These are phyloP conservation scores for Fomitopsis pulvina DNA, from an alignment of 768 basidiomycete genomes.

Conservation along the genomic window DNA sequence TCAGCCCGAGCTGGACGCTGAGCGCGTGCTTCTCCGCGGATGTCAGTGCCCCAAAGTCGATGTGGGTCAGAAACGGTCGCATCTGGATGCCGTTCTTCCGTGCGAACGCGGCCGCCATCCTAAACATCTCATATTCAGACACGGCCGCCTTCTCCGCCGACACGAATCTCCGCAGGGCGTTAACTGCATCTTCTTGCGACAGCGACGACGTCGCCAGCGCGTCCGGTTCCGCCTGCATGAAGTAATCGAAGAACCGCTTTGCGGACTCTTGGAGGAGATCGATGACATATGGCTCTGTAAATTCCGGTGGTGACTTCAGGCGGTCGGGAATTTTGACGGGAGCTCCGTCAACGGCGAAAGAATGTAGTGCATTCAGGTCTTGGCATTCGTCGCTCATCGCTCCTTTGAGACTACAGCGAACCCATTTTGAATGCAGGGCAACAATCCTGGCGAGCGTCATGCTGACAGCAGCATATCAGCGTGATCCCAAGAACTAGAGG, in stretches of 20 bases:
- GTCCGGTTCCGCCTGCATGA: constrained; percentile 26
- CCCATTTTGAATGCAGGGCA: constrained; percentile 56
- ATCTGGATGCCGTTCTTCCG: constrained; percentile 39
- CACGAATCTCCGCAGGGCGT: constrained; percentile 39
- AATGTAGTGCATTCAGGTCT: constrained; percentile 65
- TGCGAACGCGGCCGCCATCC: constrained; percentile 40
- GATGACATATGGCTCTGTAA: constrained; percentile 41
- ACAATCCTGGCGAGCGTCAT: constrained; percentile 51
- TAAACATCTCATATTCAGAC: constrained; percentile 58
- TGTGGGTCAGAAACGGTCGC: constrained; percentile 37
- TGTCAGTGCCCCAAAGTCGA: constrained; percentile 53
- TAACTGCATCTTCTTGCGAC: constrained; percentile 32
- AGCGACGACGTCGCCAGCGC: constrained; percentile 5
- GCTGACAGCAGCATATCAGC: constrained; percentile 24
- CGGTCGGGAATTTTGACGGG: constrained; percentile 53
- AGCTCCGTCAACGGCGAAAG: constrained; percentile 63
- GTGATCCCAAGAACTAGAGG: neutral
- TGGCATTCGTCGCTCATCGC: constrained; percentile 61
- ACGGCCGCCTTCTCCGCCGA: constrained; percentile 45
- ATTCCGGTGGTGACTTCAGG: constrained; percentile 43
- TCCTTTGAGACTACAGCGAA: constrained; percentile 44
- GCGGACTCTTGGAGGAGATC: constrained; percentile 45
- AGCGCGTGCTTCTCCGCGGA: constrained; percentile 48
- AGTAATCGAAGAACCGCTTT: constrained; percentile 37
- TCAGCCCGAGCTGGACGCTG: constrained; percentile 33